These are phyloP conservation scores for Diatrype stigma DNA, from an alignment of 2,329 filamentous ascomycete genomes.

Conservation along the genomic window DNA sequence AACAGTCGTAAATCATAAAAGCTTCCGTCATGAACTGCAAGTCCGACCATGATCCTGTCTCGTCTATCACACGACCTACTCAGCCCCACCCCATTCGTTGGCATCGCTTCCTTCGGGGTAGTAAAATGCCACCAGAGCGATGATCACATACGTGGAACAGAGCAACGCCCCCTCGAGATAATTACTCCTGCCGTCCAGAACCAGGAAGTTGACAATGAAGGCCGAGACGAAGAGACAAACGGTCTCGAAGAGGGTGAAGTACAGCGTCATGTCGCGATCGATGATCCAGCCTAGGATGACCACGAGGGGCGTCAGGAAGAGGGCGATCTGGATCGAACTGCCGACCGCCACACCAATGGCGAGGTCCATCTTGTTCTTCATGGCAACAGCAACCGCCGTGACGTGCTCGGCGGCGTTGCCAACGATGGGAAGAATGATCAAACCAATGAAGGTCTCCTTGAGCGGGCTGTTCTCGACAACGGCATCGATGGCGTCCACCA, in stretches of 20 bases:
- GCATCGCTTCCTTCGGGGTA: slow-evolving; percentile 52
- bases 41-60: too few relatives aligned
- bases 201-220: slow-evolving; percentile 83
- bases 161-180: slow-evolving; percentile 76
- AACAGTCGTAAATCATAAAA: too few relatives aligned
- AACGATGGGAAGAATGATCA: slow-evolving; percentile 69
- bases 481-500: slow-evolving; percentile 63
- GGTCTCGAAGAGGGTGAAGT: slow-evolving; percentile 87
- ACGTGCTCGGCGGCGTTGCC: slow-evolving; percentile 72
- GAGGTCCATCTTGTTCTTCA: slow-evolving; percentile 74
- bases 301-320: slow-evolving; percentile 66
- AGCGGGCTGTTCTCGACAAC: slow-evolving; percentile 54
- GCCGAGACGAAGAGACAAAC: slow-evolving; percentile 80
- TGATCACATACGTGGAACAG: slow-evolving; percentile 65
- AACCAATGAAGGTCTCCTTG: slow-evolving; percentile 64
- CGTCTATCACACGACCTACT: too few relatives aligned
- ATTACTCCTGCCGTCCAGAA: slow-evolving; percentile 80
- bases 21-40: too few relatives aligned
- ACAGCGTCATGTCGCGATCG: slow-evolving; percentile 67
- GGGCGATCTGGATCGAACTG: slow-evolving; percentile 67
- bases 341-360: slow-evolving; percentile 70
- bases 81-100: slow-evolving; percentile 30
- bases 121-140: slow-evolving; percentile 62
- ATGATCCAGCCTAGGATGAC: slow-evolving; percentile 71
- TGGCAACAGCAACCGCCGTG: slow-evolving; percentile 65